Conservation (phyloP, 2,329 filamentous ascomycete genomes). For the Massarina eburnea region DNA sequence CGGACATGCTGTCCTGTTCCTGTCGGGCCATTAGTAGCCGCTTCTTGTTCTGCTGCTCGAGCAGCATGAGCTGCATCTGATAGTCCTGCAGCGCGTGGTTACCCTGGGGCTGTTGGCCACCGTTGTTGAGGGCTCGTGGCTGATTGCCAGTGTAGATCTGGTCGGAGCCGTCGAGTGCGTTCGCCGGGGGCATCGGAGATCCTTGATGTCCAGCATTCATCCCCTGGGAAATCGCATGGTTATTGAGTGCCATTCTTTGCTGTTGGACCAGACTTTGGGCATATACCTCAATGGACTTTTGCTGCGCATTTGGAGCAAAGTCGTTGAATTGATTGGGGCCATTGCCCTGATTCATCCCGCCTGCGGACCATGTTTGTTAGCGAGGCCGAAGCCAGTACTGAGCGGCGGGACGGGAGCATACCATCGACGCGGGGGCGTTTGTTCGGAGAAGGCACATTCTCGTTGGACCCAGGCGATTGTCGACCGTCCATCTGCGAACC, state of each 20-base stretch:
- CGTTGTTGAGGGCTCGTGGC: slow-evolving; percentile 56
- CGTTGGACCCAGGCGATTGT: slow-evolving; percentile 77
- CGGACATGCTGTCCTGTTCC: slow-evolving; percentile 70
- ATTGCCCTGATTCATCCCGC: slow-evolving; percentile 73
- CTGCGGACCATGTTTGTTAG: slow-evolving; percentile 60
- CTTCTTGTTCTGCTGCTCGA: slow-evolving; percentile 88
- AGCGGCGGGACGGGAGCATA: slow-evolving; percentile 32
- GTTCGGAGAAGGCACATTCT: slow-evolving; percentile 88
- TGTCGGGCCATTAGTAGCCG: slow-evolving; percentile 79
- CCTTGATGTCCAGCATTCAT: slow-evolving; percentile 73
- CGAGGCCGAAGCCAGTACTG: neutral
- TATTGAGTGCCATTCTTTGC: slow-evolving; percentile 77
- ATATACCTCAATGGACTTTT: slow-evolving; percentile 86
- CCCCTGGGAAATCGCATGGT: slow-evolving; percentile 76
- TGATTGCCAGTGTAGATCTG: slow-evolving; percentile 40
- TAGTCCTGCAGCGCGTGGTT: slow-evolving; percentile 85
- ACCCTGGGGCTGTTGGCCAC: slow-evolving; percentile 61
- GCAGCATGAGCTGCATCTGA: slow-evolving; percentile 84
- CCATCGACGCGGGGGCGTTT: slow-evolving; percentile 85
- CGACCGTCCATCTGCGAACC: slow-evolving; percentile 80
- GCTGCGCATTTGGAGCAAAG: slow-evolving; percentile 63
- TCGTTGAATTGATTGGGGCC: slow-evolving; percentile 66
- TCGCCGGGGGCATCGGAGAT: slow-evolving; percentile 76
- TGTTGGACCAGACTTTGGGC: slow-evolving; percentile 81
- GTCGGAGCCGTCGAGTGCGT: slow-evolving; percentile 33